Conservation (phyloP, 495 filamentous ascomycete species). For the Penicillium chermesinum region DNA sequence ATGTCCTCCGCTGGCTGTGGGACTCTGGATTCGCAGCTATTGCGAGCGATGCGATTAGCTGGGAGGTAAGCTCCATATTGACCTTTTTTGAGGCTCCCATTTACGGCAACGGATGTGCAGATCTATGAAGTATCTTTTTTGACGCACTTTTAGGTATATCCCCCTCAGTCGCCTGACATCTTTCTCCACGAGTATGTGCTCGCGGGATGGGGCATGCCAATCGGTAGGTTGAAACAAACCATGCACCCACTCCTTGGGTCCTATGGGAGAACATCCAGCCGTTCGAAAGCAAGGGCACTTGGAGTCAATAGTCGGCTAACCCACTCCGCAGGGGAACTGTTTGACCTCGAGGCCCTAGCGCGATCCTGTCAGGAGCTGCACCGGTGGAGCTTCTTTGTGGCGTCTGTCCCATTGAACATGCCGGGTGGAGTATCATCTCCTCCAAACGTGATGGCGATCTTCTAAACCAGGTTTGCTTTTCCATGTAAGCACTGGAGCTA, state of each 20-base stretch:
- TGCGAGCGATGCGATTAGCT: slow-evolving; percentile 27
- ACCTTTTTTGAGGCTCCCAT: neutral
- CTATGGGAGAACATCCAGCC: too few species aligned
- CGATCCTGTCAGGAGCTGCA: slow-evolving; percentile 40
- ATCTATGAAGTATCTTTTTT: neutral
- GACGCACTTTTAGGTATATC: slow-evolving; percentile 31
- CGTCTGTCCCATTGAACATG: slow-evolving; percentile 42
- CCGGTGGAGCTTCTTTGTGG: slow-evolving; percentile 41
- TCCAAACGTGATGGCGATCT: slow-evolving; percentile 36
- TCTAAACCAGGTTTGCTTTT: too few species aligned
- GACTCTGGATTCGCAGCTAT: slow-evolving; percentile 29
- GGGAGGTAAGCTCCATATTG: slow-evolving; percentile 22
- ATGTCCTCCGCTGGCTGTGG: slow-evolving; percentile 32
- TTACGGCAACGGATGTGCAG: neutral
- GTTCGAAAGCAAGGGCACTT: too few species aligned
- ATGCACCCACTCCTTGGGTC: neutral
- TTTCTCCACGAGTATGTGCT: slow-evolving; percentile 51
- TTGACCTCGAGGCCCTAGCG: slow-evolving; percentile 51
- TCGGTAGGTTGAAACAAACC: slow-evolving; percentile 31
- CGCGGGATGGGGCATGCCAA: slow-evolving; percentile 52
- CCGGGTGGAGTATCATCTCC: slow-evolving; percentile 40
- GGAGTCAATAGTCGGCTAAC: neutral
- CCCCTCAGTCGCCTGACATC: slow-evolving; percentile 27
- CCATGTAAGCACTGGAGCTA: neutral
- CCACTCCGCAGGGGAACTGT: slow-evolving; percentile 47